A percentile compares a stretch with the other conserved stretches of the same genome.
Evolutionary conservation across 352 stramenopile genomes (phyloP).

Genomic region (Phytophthora hibernalis): DNA sequence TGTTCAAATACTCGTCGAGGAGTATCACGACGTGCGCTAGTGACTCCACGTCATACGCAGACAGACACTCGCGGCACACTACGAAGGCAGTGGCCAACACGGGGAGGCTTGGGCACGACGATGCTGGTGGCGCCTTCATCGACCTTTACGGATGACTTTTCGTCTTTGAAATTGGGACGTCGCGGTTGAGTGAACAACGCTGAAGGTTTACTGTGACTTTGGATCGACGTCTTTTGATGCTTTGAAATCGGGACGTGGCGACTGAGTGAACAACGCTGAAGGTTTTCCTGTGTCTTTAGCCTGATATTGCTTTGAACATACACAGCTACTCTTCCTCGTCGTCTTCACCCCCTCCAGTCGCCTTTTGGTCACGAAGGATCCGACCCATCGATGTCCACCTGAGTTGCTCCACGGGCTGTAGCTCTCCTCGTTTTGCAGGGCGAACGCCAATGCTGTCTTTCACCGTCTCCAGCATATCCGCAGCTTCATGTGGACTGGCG

Average conservation of each 20-base stretch:
- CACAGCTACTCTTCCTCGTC: constrained; percentile 10
- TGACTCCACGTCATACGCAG: constrained; percentile 14
- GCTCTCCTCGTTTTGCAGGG: constrained; percentile 10
- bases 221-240: no score
- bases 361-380: constrained; percentile 28
- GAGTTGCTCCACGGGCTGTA: constrained; percentile 20
- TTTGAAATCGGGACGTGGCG: background rate
- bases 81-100: constrained; percentile 13
- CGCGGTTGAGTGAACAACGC: no score
- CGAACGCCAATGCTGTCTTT: constrained; percentile 26
- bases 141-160: background rate
- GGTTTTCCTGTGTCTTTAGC: background rate
- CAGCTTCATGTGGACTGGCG: constrained; percentile 19
- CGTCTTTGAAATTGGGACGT: background rate
- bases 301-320: background rate
- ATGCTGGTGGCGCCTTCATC: no score
- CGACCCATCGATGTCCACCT: constrained; percentile 34
- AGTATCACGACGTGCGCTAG: constrained; percentile 15
- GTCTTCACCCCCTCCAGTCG: background rate
- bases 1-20: constrained; percentile 17
- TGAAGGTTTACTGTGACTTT: no score
- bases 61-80: constrained; percentile 18
- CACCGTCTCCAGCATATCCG: constrained; percentile 28
- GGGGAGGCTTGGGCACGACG: background rate
- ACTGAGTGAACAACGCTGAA: background rate